Conservation (phyloP, 768 basidiomycete genomes). For the Symmetrospora coprosmae region DNA sequence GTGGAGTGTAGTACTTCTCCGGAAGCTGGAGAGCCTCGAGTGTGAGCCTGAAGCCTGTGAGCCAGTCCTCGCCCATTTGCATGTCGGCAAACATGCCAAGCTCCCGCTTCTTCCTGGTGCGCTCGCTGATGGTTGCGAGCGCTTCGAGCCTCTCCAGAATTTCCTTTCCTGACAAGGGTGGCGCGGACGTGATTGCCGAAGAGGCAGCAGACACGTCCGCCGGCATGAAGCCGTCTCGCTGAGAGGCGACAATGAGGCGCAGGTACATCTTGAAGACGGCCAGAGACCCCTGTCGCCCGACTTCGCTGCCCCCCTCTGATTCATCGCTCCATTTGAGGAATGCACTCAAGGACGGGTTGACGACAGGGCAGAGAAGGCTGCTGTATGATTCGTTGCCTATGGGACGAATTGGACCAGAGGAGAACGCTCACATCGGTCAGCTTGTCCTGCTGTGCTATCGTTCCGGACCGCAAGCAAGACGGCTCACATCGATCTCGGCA, state of each 20-base stretch:
- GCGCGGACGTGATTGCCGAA: not conserved
- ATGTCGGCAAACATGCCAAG: conserved; percentile 11
- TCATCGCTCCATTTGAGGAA: conserved; percentile 10
- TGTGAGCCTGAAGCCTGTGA: not conserved
- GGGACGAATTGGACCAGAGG: not conserved
- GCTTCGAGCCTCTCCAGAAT: conserved; percentile 1
- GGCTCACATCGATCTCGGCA: conserved; percentile 9
- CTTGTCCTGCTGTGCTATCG: not conserved
- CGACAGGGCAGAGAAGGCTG: conserved; percentile 3
- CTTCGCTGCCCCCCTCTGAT: too few species aligned
- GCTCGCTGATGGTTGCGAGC: conserved; percentile 14
- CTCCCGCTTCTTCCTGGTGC: not conserved
- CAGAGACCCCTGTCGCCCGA: not conserved
- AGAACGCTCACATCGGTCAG: not conserved
- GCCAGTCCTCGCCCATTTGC: conserved; percentile 14
- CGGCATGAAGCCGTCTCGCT: not conserved
- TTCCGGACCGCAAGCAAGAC: too few species aligned
- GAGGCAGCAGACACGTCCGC: not conserved
- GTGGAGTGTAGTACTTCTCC: conserved; percentile 7
- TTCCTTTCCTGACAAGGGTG: not conserved
- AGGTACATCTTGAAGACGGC: conserved; percentile 9
- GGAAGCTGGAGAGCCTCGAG: conserved; percentile 19
- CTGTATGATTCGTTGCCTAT: conserved; percentile 3
- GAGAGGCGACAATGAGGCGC: not conserved
- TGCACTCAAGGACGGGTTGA: conserved; percentile 3